Base-by-base conservation (phyloP, 768 basidiomycete species). In the Kwoniella heveanensis region DNA sequence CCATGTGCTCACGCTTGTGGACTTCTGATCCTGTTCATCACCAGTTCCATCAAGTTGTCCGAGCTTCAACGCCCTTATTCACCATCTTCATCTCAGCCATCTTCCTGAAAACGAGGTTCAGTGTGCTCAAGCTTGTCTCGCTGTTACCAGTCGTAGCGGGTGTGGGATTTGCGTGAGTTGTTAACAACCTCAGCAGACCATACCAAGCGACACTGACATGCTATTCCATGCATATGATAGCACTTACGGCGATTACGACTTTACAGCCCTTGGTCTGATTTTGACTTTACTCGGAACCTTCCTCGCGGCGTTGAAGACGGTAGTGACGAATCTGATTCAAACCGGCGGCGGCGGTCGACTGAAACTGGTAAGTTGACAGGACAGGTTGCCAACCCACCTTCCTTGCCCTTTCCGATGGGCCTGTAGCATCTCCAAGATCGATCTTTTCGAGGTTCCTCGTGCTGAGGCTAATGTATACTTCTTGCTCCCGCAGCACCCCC, bases 1-100 rank as follows among this genome's bases (percentile, higher is more conserved):
- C n/a, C n/a, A n/a, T n/a, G n/a, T n/a, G n/a, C n/a, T n/a, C n/a
- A n/a, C n/a, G n/a, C n/a, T n/a, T n/a, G n/a, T n/a, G n/a, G n/a
- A n/a, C n/a, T n/a, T n/a, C n/a, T n/a, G n/a, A n/a, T n/a, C n/a
- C n/a, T n/a, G n/a, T n/a, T n/a, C n/a, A n/a, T n/a, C n/a, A n/a
- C n/a, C n/a, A 96, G 92, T 96, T 99, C 76, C 96, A 98, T 79
- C 95, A 98, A 83, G 92, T 98, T 59, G 88, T 98, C 37, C 89
- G 96, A 27, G 91, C 93, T 4, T 86, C 90, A 21, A 90, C 95
- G 0, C 95, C 96, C 0, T 84, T 98, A 54, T 97, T 98, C 82
- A 94, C 91, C 24, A 88, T 96, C 70, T 55, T 88, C 37, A 84
- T 97, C 57, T 87, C 92, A 0, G 82, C 84, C 56, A 64, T 87